Evolutionary conservation across 2,329 filamentous ascomycete genomes (phyloP).

Genomic region (Aspergillus sp.): DNA sequence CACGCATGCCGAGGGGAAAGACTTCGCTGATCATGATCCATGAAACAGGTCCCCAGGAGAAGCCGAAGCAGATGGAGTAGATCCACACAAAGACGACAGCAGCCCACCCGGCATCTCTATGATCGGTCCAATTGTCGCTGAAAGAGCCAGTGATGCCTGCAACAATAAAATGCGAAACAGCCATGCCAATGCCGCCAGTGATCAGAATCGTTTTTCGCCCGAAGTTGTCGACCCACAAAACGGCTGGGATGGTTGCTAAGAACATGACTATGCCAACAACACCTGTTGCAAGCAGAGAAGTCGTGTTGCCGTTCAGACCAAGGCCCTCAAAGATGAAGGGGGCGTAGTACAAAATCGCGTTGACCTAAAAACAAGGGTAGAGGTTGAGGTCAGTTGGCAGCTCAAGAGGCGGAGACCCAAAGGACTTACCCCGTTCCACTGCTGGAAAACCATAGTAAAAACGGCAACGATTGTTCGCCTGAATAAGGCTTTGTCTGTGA

Average conservation of each 20-base stretch:
- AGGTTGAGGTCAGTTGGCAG: too few relatives aligned
- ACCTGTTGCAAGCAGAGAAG: slow-evolving; percentile 30
- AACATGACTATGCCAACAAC: slow-evolving; percentile 34
- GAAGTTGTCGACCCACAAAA: slow-evolving; percentile 33
- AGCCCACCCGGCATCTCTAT: slow-evolving; percentile 59
- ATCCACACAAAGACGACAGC: slow-evolving; percentile 55
- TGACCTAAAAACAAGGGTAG: too few relatives aligned
- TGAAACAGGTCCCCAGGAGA: slow-evolving; percentile 59
- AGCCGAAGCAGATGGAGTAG: slow-evolving; percentile 65
- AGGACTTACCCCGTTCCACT: slow-evolving; percentile 39
- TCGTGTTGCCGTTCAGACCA: slow-evolving; percentile 26
- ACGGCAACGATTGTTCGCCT: slow-evolving; percentile 26
- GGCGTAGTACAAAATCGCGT: too few relatives aligned
- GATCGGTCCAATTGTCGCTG: slow-evolving; percentile 47
- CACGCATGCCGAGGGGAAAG: slow-evolving; percentile 59
- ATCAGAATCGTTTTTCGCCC: slow-evolving; percentile 34
- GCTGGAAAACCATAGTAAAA: slow-evolving; percentile 32
- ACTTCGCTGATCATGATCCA: slow-evolving; percentile 69
- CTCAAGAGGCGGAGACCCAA: too few relatives aligned
- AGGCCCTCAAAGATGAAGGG: slow-evolving; percentile 28
- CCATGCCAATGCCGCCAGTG: slow-evolving; percentile 58
- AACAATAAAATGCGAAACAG: slow-evolving; percentile 60
- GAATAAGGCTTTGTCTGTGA: slow-evolving; percentile 27
- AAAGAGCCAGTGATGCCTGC: slow-evolving; percentile 59
- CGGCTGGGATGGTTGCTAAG: slow-evolving; percentile 31